Percentiles rank a stretch among this genome's conserved stretches.
Evolutionary conservation across 306 rosid species (phyloP).

Genomic region (Astragalus glycyphyllos): DNA sequence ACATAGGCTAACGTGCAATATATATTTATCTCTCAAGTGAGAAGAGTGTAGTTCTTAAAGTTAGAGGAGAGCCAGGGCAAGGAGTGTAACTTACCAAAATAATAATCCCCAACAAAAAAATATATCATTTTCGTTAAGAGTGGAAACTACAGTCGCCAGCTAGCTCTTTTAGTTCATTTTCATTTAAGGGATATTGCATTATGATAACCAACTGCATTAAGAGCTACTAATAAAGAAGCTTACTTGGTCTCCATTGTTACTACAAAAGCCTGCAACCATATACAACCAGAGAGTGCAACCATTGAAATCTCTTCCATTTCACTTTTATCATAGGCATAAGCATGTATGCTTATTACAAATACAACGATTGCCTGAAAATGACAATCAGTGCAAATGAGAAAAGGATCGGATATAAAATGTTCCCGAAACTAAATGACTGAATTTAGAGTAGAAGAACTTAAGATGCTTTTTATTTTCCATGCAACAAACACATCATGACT

Average conservation of each 20-base stretch:
- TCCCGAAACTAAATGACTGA: slow-evolving; percentile 20
- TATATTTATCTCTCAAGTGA: neutral
- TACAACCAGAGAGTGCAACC: slow-evolving; percentile 98
- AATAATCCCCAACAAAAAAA: neutral
- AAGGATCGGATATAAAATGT: slow-evolving; percentile 27
- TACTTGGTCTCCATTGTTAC: slow-evolving; percentile 93
- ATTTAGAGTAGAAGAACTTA: slow-evolving; percentile 25
- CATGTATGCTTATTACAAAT: slow-evolving; percentile 83
- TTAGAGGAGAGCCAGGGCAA: neutral
- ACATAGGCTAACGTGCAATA: neutral
- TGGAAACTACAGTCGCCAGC: slow-evolving; percentile 17
- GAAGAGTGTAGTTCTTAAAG: slow-evolving; percentile 18
- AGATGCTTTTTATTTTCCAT: slow-evolving; percentile 11
- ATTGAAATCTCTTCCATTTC: slow-evolving; percentile 92
- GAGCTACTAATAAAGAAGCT: slow-evolving; percentile 44
- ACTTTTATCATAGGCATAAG: slow-evolving; percentile 88
- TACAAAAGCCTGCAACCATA: slow-evolving; percentile 98
- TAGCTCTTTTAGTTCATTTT: slow-evolving; percentile 29
- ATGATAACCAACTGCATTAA: slow-evolving; percentile 25
- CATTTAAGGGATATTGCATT: neutral
- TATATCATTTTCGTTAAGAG: slow-evolving; percentile 11
- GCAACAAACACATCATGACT: slow-evolving; percentile 3
- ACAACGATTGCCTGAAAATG: slow-evolving; percentile 83
- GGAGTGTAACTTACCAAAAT: neutral
- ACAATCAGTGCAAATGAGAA: slow-evolving; percentile 41